Conservation (phyloP, 106 monocot species). For the Dendrobium officinale region DNA sequence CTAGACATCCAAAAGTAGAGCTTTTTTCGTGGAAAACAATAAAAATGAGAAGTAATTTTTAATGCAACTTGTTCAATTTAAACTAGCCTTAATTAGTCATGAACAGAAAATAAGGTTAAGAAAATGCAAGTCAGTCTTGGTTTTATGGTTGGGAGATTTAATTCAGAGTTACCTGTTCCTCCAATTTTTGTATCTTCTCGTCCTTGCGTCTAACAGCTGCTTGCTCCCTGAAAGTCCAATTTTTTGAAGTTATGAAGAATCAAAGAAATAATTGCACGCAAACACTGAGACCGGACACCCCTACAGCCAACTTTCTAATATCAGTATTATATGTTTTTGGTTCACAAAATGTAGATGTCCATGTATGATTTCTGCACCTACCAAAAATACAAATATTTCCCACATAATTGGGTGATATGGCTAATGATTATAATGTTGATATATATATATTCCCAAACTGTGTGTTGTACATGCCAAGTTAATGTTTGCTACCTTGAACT, state of each 20-base stretch:
- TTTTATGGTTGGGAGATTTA: neutral
- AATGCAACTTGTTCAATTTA: neutral
- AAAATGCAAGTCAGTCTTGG: neutral
- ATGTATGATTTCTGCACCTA: no score
- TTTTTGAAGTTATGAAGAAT: neutral
- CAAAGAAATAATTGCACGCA: neutral
- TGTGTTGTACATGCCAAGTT: no score
- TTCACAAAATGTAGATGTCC: no score
- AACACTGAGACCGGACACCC: no score
- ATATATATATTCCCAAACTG: no score
- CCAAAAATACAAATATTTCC: no score
- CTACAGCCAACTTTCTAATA: neutral
- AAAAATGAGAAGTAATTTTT: neutral
- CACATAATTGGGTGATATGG: no score
- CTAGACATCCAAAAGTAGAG: no score
- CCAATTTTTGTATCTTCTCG: conserved; percentile 33
- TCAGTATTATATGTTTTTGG: neutral
- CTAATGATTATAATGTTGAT: no score
- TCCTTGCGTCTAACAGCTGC: conserved; percentile 31
- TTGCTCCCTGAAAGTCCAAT: conserved; percentile 32
- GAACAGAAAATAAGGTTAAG: neutral
- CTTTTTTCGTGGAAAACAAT: neutral
- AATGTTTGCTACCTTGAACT: no score
- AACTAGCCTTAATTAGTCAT: neutral
- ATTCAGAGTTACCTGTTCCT: conserved; percentile 39